Evolutionary conservation across 1,284 basidiomycete species (phyloP).

Genomic region (Fistulinella staudtii): DNA sequence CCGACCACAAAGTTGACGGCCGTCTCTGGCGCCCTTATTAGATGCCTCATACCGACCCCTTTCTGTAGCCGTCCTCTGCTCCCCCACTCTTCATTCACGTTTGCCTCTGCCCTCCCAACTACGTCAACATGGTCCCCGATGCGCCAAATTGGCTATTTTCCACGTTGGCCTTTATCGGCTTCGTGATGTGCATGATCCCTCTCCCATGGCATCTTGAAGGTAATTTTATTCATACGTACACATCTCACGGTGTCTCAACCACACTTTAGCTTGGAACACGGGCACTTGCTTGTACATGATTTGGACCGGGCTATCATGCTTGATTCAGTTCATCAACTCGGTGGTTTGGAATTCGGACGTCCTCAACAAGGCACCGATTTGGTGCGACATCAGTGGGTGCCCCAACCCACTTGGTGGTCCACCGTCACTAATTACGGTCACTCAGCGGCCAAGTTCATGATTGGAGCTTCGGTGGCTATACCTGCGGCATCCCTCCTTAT

Average conservation of each 20-base stretch:
- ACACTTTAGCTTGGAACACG: constrained; percentile 46
- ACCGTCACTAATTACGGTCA: background rate
- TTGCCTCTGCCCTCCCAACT: constrained; percentile 11
- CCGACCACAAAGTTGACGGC: constrained; percentile 21
- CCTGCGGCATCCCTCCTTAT: constrained; percentile 50
- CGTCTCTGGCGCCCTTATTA: constrained; percentile 20
- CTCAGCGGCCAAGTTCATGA: constrained; percentile 39
- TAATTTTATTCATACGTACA: constrained; percentile 2
- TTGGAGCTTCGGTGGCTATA: constrained; percentile 45
- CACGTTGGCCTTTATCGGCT: constrained; percentile 34
- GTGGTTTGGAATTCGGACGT: constrained; percentile 54
- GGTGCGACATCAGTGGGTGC: constrained; percentile 47
- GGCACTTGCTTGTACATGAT: constrained; percentile 52
- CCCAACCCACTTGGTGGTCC: background rate
- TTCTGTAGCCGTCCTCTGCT: constrained; percentile 4
- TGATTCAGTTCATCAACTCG: constrained; percentile 52
- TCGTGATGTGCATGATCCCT: constrained; percentile 37
- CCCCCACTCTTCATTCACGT: background rate
- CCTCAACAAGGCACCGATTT: constrained; percentile 44
- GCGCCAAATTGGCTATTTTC: constrained; percentile 32
- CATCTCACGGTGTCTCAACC: constrained; percentile 4
- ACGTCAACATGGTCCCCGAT: constrained; percentile 23
- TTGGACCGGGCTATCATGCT: constrained; percentile 53
- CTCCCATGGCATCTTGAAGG: constrained; percentile 46
- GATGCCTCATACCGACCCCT: background rate